Evolutionary conservation across 2,329 filamentous ascomycete genomes (phyloP).

Genomic region (Cercospora canescens): DNA sequence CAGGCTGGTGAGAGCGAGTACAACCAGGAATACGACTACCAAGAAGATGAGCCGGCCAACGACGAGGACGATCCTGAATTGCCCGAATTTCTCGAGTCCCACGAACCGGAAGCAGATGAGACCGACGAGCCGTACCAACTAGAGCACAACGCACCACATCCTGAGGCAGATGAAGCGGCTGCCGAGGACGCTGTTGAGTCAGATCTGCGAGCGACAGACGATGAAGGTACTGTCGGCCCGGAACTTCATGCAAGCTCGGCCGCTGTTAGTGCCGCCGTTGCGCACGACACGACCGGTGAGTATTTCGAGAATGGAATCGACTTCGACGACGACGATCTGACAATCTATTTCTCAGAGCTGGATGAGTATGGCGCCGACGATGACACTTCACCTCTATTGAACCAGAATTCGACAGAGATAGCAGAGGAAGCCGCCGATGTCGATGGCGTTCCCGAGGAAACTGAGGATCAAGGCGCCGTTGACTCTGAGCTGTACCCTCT

Average conservation of each 20-base stretch:
- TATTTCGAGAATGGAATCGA: conserved; percentile 28
- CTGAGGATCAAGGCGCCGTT: neutral
- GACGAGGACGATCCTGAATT: conserved; percentile 10
- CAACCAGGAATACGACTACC: conserved; percentile 1
- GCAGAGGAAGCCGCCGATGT: conserved; percentile 1
- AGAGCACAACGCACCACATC: no score
- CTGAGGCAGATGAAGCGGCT: conserved; percentile 9
- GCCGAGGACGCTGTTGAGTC: conserved; percentile 4
- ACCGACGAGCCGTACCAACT: conserved; percentile 17
- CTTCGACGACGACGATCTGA: conserved; percentile 30
- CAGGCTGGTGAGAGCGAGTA: neutral
- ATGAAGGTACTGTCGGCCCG: conserved; percentile 10
- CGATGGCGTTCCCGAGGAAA: conserved; percentile 3
- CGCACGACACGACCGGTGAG: conserved; percentile 32
- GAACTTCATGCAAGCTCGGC: conserved; percentile 29
- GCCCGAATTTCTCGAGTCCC: neutral
- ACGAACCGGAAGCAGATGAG: conserved; percentile 16
- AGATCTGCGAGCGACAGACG: conserved; percentile 8
- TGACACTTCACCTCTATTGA: conserved; percentile 22
- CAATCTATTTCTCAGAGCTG: conserved; percentile 24
- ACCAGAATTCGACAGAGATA: conserved; percentile 11
- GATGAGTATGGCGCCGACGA: conserved; percentile 20
- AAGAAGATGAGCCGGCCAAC: conserved; percentile 11
- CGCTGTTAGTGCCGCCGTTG: conserved; percentile 24
- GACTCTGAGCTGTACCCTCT: neutral